Evolutionary conservation across 495 filamentous ascomycete genomes (phyloP).

Genomic region (Penicillium daleae): DNA sequence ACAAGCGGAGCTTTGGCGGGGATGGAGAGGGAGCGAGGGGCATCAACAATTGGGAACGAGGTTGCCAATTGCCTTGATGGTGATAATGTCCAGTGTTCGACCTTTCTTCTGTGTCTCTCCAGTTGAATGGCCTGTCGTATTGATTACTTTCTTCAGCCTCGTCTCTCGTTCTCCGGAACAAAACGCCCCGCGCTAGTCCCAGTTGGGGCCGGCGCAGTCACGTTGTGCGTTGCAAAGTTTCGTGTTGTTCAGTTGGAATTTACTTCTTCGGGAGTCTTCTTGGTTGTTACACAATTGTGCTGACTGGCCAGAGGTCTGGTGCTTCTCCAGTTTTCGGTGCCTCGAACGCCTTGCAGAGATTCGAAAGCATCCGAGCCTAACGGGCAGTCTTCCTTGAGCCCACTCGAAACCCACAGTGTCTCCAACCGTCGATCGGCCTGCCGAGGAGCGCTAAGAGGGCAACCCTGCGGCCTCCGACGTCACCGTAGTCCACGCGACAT

Average conservation of each 20-base stretch:
- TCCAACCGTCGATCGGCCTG: conserved; percentile 16
- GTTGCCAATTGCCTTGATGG: background rate
- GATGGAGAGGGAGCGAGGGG: background rate
- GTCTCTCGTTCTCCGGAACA: conserved; percentile 1
- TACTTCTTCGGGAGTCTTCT: background rate
- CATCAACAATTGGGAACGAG: conserved; percentile 14
- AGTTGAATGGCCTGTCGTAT: conserved; percentile 6
- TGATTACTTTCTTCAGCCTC: conserved; percentile 12
- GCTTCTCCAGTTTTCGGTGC: background rate
- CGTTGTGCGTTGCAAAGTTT: conserved; percentile 7
- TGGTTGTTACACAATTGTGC: background rate
- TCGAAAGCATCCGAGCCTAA: background rate
- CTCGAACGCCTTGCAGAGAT: background rate
- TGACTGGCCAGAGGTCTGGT: background rate
- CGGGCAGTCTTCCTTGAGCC: background rate
- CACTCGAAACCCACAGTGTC: background rate
- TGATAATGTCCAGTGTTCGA: too few relatives aligned
- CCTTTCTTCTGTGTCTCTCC: background rate
- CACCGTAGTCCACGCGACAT: conserved; percentile 24
- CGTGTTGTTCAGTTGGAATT: background rate
- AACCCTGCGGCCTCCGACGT: conserved; percentile 28
- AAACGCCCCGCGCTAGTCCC: conserved; percentile 42
- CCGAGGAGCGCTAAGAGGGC: conserved; percentile 21
- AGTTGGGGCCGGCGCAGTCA: conserved; percentile 20
- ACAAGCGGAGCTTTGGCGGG: conserved; percentile 21